Evolutionary conservation across 73 alveolate genomes (phyloP).

Genomic region (Tetrahymena elliotti): DNA sequence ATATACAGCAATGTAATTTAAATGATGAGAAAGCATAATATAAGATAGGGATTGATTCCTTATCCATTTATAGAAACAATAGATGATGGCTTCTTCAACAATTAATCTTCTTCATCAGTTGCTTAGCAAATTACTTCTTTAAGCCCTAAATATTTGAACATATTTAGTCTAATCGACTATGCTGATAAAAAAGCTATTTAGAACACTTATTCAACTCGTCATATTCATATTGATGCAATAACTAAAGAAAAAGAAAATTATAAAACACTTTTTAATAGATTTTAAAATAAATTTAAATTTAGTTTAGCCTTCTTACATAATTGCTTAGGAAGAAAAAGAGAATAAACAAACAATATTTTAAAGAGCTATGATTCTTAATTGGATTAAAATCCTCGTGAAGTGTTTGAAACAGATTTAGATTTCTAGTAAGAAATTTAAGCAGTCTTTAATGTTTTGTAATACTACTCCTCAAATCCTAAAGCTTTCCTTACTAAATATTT

Average conservation of each 20-base stretch:
- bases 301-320: not conserved
- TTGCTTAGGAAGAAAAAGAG: not conserved
- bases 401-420: not conserved
- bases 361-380: not conserved
- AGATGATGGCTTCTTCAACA: not conserved
- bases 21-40: not conserved
- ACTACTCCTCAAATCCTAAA: not conserved
- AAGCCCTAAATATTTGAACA: not conserved
- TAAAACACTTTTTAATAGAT: not conserved
- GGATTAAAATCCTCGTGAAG: not conserved
- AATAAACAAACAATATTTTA: not conserved
- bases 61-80: not conserved
- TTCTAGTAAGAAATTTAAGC: not conserved
- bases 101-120: not conserved
- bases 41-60: not conserved
- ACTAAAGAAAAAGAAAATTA: not conserved
- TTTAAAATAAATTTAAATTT: not conserved
- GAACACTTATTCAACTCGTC: not conserved
- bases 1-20: not conserved
- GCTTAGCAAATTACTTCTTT: not conserved
- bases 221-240: not conserved
- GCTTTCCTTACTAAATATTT: not conserved
- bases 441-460: not conserved
- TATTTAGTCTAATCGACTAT: not conserved
- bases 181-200: not conserved